Evolutionary conservation across 306 rosid species (phyloP).

Genomic region (Cucurbita argyrosperma): DNA sequence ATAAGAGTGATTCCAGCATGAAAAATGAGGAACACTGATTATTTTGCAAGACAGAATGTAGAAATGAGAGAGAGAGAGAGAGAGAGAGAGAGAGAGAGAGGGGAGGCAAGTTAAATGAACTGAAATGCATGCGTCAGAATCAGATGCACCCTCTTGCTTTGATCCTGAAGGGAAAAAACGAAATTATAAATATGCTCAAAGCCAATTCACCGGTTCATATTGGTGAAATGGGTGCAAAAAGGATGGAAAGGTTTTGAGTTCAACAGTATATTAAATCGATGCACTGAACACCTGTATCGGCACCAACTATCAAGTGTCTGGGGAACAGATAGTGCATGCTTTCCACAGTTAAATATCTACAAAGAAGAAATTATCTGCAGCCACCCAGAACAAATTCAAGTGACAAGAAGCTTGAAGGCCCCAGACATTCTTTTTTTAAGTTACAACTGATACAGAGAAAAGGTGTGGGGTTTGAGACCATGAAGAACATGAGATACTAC

Average conservation of each 20-base stretch:
- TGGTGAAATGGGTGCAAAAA: constrained; percentile 6
- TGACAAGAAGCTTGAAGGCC: constrained; percentile 19
- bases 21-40: neutral
- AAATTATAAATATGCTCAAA: constrained; percentile 2
- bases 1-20: neutral
- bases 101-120: neutral
- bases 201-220: constrained; percentile 2
- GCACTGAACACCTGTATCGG: constrained; percentile 20
- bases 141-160: neutral
- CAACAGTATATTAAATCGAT: constrained; percentile 17
- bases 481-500: constrained; percentile 27
- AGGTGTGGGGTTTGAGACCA: constrained; percentile 26
- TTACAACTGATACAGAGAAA: constrained; percentile 17
- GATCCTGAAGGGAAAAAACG: neutral
- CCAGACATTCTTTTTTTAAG: constrained; percentile 16
- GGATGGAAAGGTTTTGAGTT: constrained; percentile 10
- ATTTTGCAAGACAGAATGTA: neutral
- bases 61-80: neutral
- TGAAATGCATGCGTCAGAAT: neutral
- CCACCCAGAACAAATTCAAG: constrained; percentile 25
- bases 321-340: constrained; percentile 20
- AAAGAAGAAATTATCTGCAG: constrained; percentile 18
- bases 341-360: constrained; percentile 32
- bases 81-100: neutral
- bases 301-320: constrained; percentile 17